Evolutionary conservation across 2,329 filamentous ascomycete genomes (phyloP), one percentile per base, ranked within the genome.

Genomic region (Phialocephala subalpina): DNA sequence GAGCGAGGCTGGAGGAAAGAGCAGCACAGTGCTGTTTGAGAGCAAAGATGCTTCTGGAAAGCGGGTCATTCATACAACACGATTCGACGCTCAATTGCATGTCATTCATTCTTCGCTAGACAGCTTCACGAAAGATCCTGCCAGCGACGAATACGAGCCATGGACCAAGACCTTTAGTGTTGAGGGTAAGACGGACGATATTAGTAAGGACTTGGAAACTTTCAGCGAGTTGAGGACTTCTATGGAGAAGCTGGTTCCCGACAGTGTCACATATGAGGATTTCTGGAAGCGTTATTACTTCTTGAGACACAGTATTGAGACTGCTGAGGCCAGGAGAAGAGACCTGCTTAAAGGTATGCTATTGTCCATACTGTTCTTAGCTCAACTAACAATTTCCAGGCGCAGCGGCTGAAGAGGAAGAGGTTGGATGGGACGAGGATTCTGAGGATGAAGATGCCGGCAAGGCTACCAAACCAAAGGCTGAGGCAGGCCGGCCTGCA

Each of bases 271-370:
- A 38, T 99, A 99, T 75, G 86, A 83, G 60, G 87, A 91, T 60
- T 99, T 99, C 78, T 99, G 96, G 95, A 91, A 87, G 77, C 86
- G 96, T 63, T 99, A 99, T 80, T 98, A 98, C 78, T 99, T 97
- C 82, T 81, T 98, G 69, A 86, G 95, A 74, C 91, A 97, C 75
- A 93, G 96, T 18, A 92, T 99, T 69, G 95, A 98, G 82, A 94
- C 92, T 29, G 94, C 97, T 65, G 96, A 99, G 81, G 90, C 91
- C 74, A 89, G 93, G 78, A 86, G 96, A 78, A 90, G 91, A 73
- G 96, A 99, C 78, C 85, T 99, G 64, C 82, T 99, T 25, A 97
- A 97, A 80, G 95, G 95, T 97, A 83, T 69, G 86, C 62, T 69
- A 38, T 66, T 56, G 29, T 38, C 53, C 64, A 55, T 36, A 27